Base-by-base conservation (phyloP, 495 filamentous ascomycete species). In the Alectoria sarmentosa region DNA sequence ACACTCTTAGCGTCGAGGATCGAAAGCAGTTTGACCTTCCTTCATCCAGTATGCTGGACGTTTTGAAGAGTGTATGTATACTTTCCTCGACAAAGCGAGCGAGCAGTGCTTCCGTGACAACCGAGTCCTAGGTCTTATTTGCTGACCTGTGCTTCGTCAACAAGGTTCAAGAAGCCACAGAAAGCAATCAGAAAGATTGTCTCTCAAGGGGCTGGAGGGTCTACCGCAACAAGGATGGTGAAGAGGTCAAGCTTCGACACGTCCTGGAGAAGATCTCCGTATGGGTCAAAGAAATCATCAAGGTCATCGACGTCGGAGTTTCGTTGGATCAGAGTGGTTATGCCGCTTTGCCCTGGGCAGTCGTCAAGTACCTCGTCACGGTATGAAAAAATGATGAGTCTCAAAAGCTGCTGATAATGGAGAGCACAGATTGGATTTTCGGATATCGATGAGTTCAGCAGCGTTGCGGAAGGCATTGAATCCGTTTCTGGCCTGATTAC, bases 211-310 rank as follows among this genome's bases (percentile, higher is more conserved):
- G 49, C 4, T 54, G 49, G 28, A 54, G 11, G 3, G 11, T 54
- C 3, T 54, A 54, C 9, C 49, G 28, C 13, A 54, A 54, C 26
- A 62, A 62, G 48, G n/a, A 62, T 28, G 60, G 60, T 26, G 60
- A 62, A 13, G 60, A 52, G 41, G 44, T 62, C 44, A 62, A 52
- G 28, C 60, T 62, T 5, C 60, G 60, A 54, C 41, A 62, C 13
- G 48, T 62, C 19, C 44, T 49, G 30, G 60, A 62, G 14, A 62
- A 62, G 28, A 34, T 54, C 7, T 52, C 32, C 36, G 13, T n/a
- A 37, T 62, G 60, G 60, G 36, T 62, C 21, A 34, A 62, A 30
- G 44, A 13, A 30, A 15, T 62, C 28, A 62, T 52, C 34, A 54
- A 62, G n/a, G 26, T 36, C 60, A 13, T 37, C 14, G 60, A 62